A percentile compares a stretch with the other conserved stretches of the same genome.
Evolutionary conservation across 2,329 filamentous ascomycete species (phyloP).

Genomic region (Aureobasidium lini): DNA sequence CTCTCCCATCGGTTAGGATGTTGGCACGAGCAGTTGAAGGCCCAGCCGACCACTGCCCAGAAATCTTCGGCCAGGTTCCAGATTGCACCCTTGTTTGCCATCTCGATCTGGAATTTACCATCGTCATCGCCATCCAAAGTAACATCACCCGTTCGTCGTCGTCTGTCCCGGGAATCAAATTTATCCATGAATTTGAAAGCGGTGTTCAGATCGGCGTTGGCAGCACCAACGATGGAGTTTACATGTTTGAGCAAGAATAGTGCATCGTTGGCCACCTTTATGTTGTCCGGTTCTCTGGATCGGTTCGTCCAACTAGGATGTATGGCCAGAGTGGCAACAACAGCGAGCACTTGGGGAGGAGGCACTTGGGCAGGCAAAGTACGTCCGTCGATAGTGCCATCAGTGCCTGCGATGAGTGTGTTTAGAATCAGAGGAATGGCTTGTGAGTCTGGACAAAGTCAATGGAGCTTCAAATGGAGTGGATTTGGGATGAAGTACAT

Average conservation of each 20-base stretch:
- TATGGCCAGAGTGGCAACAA: constrained; percentile 73
- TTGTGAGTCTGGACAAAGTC: constrained; percentile 19
- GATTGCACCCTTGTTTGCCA: constrained; percentile 53
- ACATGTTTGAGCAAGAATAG: constrained; percentile 64
- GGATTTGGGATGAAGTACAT: constrained; percentile 38
- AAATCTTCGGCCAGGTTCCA: constrained; percentile 78
- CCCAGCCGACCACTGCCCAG: constrained; percentile 85
- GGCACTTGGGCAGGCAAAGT: constrained; percentile 54
- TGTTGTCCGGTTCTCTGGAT: constrained; percentile 52
- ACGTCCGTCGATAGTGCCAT: constrained; percentile 23
- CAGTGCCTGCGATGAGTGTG: constrained; percentile 49
- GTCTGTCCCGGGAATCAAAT: background rate
- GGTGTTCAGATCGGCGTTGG: constrained; percentile 60
- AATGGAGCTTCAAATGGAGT: background rate
- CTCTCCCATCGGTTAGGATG: constrained; percentile 69
- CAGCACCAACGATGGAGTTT: constrained; percentile 56
- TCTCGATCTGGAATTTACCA: constrained; percentile 27
- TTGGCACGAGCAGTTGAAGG: constrained; percentile 76
- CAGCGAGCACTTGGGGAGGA: constrained; percentile 62
- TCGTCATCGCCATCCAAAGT: constrained; percentile 27
- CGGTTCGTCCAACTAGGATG: constrained; percentile 75
- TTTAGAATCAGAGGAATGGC: constrained; percentile 52
- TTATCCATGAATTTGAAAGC: constrained; percentile 60
- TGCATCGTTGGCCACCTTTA: constrained; percentile 58
- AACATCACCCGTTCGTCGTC: constrained; percentile 14